phyloP scores from a whole-genome alignment of 805 yeast genomes.

The Kockiozyma suomiensis region DNA sequence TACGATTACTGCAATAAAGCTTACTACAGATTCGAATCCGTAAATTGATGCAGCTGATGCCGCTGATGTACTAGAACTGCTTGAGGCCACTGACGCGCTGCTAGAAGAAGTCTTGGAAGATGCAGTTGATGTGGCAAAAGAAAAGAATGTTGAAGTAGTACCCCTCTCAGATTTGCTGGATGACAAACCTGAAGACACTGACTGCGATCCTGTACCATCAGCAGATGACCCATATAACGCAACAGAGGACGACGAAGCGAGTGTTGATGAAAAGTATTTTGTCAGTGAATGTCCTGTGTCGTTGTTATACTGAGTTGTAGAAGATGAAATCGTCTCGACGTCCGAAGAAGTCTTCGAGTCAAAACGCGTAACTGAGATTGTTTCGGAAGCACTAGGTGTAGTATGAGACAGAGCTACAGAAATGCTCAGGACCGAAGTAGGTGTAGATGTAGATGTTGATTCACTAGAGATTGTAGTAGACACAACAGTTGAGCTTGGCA shows the following conservation, averaged over 20 bases:
- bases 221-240: background rate
- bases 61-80: background rate
- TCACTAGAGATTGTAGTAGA: background rate
- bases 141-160: background rate
- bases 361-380: background rate
- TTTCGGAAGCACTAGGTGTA: background rate
- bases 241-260: slow-evolving; percentile 6
- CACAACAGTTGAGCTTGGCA: background rate
- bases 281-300: background rate
- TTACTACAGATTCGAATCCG: too few relatives aligned
- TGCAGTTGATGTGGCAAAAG: background rate
- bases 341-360: background rate
- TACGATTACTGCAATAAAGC: too few relatives aligned
- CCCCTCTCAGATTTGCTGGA: background rate
- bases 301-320: background rate
- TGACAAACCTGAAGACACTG: background rate
- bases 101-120: background rate
- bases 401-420: background rate
- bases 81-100: background rate
- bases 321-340: background rate
- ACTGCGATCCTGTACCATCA: too few relatives aligned
- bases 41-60: too few relatives aligned
- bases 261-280: background rate
- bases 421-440: background rate
- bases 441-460: too few relatives aligned